Conservation (phyloP, 2,329 filamentous ascomycete species). For the Colletotrichum phormii region DNA sequence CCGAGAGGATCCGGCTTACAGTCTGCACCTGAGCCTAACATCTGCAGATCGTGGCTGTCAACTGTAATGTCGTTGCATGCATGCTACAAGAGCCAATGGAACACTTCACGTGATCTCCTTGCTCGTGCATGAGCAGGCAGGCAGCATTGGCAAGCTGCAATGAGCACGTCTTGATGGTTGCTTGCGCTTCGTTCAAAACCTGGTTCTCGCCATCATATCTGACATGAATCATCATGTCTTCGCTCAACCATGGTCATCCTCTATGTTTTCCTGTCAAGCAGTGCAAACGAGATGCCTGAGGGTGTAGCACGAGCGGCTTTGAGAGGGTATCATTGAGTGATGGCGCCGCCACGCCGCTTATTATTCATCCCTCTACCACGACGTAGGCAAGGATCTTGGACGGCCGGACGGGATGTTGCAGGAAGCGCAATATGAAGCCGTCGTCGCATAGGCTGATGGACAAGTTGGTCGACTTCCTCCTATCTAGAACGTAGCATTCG, state of each 20-base stretch:
- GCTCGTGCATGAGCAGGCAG: slow-evolving; percentile 3
- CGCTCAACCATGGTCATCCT: neutral
- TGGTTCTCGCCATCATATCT: slow-evolving; percentile 16
- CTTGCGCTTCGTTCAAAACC: neutral
- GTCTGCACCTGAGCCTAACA: neutral
- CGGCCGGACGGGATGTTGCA: neutral
- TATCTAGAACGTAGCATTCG: slow-evolving; percentile 1
- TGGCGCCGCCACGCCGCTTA: neutral
- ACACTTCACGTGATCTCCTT: neutral
- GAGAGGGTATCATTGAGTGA: neutral
- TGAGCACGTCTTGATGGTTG: neutral
- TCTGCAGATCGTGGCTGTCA: slow-evolving; percentile 10
- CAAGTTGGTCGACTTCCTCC: neutral
- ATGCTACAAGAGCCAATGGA: slow-evolving; percentile 23
- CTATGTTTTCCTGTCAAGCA: neutral
- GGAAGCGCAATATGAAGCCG: neutral
- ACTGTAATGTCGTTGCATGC: slow-evolving; percentile 19
- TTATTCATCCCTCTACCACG: neutral
- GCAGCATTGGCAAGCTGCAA: slow-evolving; percentile 7
- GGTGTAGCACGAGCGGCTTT: slow-evolving; percentile 15
- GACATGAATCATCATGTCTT: neutral
- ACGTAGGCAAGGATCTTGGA: neutral
- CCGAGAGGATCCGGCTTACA: slow-evolving; percentile 12
- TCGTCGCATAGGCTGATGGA: neutral
- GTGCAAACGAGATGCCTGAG: neutral